phyloP scores from a whole-genome alignment of 495 filamentous ascomycete species.

The Talaromyces adpressus region DNA sequence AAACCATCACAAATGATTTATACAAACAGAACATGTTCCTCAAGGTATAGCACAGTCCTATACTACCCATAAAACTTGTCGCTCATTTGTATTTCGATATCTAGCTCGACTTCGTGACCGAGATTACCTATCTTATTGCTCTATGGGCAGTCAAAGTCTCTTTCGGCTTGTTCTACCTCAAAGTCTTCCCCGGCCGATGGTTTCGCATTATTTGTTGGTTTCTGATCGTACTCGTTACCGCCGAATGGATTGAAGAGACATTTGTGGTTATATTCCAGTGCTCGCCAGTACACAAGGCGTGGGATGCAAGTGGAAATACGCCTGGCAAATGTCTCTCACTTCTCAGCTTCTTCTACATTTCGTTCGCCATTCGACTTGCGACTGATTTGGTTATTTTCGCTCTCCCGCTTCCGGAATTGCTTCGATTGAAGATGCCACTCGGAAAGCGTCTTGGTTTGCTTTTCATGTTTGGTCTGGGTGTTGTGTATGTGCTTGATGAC shows the following conservation, averaged over 20 bases:
- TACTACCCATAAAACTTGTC: not conserved
- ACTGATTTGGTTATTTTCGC: conserved; percentile 25
- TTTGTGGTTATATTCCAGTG: conserved; percentile 19
- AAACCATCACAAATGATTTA: conserved; percentile 5
- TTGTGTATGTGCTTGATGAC: conserved; percentile 18
- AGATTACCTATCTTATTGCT: conserved; percentile 14
- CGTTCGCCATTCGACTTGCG: conserved; percentile 20
- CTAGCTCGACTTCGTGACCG: conserved; percentile 18
- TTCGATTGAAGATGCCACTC: conserved; percentile 19
- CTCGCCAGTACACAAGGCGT: conserved; percentile 17
- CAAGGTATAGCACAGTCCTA: conserved; percentile 10
- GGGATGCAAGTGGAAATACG: conserved; percentile 13
- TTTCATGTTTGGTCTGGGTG: conserved; percentile 26
- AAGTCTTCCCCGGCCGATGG: conserved; percentile 14
- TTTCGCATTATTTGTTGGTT: conserved; percentile 14
- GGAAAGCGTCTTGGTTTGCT: conserved; percentile 23
- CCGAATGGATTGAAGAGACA: conserved; percentile 13
- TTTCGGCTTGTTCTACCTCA: conserved; percentile 18
- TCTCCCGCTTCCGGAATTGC: conserved; percentile 26
- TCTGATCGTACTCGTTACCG: conserved; percentile 10
- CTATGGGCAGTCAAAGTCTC: conserved; percentile 18
- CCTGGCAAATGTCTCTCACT: conserved; percentile 13
- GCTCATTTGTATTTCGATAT: not conserved
- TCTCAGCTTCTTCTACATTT: conserved; percentile 14
- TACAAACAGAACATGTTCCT: conserved; percentile 13